These are phyloP conservation scores for Senecio squalidus DNA, from an alignment of 140 eudicot genomes.

Conservation along the genomic window DNA sequence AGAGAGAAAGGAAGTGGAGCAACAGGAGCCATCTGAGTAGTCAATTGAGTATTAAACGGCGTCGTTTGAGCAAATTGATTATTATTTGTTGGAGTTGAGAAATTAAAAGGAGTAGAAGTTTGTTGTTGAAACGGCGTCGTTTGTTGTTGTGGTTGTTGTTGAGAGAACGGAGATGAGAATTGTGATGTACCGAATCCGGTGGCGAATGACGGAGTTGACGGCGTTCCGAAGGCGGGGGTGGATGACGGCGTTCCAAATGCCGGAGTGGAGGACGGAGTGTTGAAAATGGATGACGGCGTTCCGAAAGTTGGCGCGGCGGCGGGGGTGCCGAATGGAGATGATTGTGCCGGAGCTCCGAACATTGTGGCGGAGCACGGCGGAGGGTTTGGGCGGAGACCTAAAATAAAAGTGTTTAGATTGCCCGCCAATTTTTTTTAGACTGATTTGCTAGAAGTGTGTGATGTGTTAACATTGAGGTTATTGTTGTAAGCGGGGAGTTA, in stretches of 20 bases:
- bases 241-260: conserved; percentile 47
- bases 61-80: conserved; percentile 35
- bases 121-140: conserved; percentile 53
- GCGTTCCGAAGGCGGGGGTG: conserved; percentile 55
- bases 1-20: conserved; percentile 95
- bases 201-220: conserved; percentile 52
- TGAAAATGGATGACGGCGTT: conserved; percentile 35
- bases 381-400: conserved; percentile 26
- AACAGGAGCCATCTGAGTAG: conserved; percentile 99
- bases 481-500: no score
- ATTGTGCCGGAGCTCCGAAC: conserved; percentile 64
- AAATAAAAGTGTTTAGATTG: conserved; percentile 19
- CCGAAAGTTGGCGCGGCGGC: conserved; percentile 31
- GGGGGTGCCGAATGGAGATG: conserved; percentile 47
- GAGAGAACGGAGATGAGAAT: conserved; percentile 59
- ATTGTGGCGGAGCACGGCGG: conserved; percentile 32
- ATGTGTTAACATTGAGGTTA: neutral
- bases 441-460: neutral
- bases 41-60: conserved; percentile 56
- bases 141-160: conserved; percentile 42
- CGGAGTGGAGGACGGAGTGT: conserved; percentile 35
- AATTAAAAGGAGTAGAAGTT: conserved; percentile 37
- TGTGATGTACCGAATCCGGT: conserved; percentile 57
- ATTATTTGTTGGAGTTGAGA: conserved; percentile 42
- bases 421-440: conserved; percentile 42